Evolutionary conservation across 2,329 filamentous ascomycete species (phyloP).

Genomic region (Aspergillus persii): DNA sequence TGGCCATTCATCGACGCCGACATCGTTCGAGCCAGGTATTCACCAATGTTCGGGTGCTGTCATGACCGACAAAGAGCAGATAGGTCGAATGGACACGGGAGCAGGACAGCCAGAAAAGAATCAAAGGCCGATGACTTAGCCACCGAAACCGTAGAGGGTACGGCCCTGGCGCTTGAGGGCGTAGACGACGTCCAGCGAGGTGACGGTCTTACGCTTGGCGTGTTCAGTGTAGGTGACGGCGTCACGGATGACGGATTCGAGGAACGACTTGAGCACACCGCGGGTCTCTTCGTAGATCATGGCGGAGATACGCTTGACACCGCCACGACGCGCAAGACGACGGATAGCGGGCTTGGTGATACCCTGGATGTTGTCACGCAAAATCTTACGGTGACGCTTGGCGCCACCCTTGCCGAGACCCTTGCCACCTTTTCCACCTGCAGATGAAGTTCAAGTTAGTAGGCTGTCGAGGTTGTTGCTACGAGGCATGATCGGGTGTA

Average conservation of each 20-base stretch:
- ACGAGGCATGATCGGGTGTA: not conserved
- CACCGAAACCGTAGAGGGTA: constrained; percentile 84
- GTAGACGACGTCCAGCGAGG: constrained; percentile 62
- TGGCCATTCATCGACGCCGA: not conserved
- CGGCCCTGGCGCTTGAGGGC: constrained; percentile 64
- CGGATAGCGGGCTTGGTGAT: constrained; percentile 99
- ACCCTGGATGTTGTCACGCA: constrained; percentile 99
- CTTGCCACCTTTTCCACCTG: constrained; percentile 94
- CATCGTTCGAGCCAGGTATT: not conserved
- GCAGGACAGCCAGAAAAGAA: not conserved
- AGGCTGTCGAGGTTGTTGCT: not conserved
- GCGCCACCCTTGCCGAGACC: constrained; percentile 97
- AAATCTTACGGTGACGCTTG: constrained; percentile 99
- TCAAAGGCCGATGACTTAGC: constrained; percentile 54
- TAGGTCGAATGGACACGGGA: not conserved
- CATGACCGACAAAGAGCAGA: not conserved
- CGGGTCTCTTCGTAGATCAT: constrained; percentile 87
- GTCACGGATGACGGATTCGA: constrained; percentile 76
- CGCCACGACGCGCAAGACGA: constrained; percentile 97
- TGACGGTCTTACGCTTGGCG: constrained; percentile 66
- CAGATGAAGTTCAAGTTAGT: constrained; percentile 23
- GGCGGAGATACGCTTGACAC: constrained; percentile 99
- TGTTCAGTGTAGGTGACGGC: constrained; percentile 81
- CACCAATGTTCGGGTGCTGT: not conserved
- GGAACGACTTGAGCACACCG: constrained; percentile 79